Evolutionary conservation across 768 basidiomycete species (phyloP), one percentile per base, ranked within the genome.

Genomic region (Suillus variegatus): DNA sequence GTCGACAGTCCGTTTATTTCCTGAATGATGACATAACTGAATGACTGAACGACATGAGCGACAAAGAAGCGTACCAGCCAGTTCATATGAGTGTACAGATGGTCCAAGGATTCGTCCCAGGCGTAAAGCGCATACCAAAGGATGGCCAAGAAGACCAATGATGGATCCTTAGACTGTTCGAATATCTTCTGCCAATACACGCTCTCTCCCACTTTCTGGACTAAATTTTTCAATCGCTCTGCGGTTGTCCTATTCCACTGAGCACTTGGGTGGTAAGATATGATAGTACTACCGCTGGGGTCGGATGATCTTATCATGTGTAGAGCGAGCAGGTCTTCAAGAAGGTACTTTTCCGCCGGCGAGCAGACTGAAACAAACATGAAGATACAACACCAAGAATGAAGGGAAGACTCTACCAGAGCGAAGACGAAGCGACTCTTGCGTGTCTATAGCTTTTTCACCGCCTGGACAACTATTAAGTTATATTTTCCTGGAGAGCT

Each of bases 41-140:
- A 22, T 6, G 28, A 64, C 22, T 62, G 40, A 67, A 62, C 10
- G 46, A 58, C 35, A 35, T 28, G 44, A 58, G 0, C 12, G 4
- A 57, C 14, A 12, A 49, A 12, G 52, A 25, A 10, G 4, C 72
- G 47, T 70, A 86, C 85, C 73, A 88, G 75, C 64, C 67, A 77
- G 65, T 81, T 84, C 28, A 88, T 81, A 66, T 88, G 84, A 10
- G 71, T 68, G 63, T 86, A 87, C 47, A 88, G 69, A 13, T 76
- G 73, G 68, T 87, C 86, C 40, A 87, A 76, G 0, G 85, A 75
- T 71, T 88, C 86, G 54, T 88, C 87, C 86, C 87, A 88, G 0
- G 86, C 82, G 69, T 88, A 88, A 28, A 87, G 68, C 0, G 85
- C 82, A 64, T 86, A 86, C 87, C 87, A 88, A 25, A 88, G 73